These are phyloP conservation scores for Yamadazyma sp. DNA, from an alignment of 1,139 yeast genomes.

Conservation along the genomic window DNA sequence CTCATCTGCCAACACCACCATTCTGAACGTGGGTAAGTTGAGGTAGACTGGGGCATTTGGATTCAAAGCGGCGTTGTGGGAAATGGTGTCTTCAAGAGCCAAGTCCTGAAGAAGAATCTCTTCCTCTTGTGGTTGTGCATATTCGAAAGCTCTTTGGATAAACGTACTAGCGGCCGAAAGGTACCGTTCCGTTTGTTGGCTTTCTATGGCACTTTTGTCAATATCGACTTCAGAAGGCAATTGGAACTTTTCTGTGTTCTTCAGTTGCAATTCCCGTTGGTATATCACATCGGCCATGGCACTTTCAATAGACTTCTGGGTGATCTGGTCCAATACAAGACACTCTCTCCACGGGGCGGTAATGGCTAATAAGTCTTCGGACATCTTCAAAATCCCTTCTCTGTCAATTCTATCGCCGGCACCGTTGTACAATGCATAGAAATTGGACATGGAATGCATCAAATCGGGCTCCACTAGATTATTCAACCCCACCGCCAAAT, in stretches of 20 bases:
- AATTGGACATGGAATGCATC: slow-evolving; percentile 75
- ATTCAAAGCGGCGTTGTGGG: slow-evolving; percentile 75
- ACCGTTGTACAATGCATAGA: slow-evolving; percentile 72
- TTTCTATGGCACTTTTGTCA: slow-evolving; percentile 62
- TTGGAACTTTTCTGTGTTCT: slow-evolving; percentile 13
- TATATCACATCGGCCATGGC: slow-evolving; percentile 63
- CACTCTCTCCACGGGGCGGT: slow-evolving; percentile 87
- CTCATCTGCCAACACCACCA: slow-evolving; percentile 93
- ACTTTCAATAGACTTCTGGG: slow-evolving; percentile 60
- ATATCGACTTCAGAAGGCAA: slow-evolving; percentile 61
- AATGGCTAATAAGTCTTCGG: slow-evolving; percentile 81
- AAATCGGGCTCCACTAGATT: slow-evolving; percentile 69
- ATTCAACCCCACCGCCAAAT: slow-evolving; percentile 73
- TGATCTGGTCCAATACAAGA: slow-evolving; percentile 54
- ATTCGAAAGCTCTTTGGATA: slow-evolving; percentile 85
- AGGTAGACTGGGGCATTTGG: slow-evolving; percentile 75
- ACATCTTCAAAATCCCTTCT: slow-evolving; percentile 77
- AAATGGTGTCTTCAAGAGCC: slow-evolving; percentile 36
- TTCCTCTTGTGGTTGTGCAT: slow-evolving; percentile 68
- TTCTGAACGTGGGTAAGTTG: slow-evolving; percentile 86
- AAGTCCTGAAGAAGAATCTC: slow-evolving; percentile 45
- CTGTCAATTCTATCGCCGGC: slow-evolving; percentile 67
- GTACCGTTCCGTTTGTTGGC: slow-evolving; percentile 77
- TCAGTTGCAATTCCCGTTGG: slow-evolving; percentile 22
- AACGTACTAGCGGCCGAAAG: slow-evolving; percentile 85